Conservation (phyloP, 148 eudicot species). For the Rhododendron henanense region DNA sequence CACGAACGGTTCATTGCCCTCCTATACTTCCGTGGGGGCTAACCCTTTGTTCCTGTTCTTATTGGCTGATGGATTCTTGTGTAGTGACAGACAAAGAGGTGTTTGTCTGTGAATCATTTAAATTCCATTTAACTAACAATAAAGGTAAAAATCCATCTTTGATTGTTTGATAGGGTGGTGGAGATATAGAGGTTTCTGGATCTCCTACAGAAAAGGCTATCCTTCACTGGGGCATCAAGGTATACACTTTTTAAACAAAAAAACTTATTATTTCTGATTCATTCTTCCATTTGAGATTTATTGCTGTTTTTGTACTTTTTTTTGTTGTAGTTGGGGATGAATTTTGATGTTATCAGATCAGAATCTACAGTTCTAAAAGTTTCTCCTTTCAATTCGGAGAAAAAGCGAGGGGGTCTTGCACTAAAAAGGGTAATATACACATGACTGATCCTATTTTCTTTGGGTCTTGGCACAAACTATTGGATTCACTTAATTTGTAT, state of each 20-base stretch:
- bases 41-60: not conserved
- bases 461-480: not conserved
- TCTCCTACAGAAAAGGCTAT: slow-evolving; percentile 95
- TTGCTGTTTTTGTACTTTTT: not conserved
- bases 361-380: slow-evolving; percentile 66
- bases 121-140: slow-evolving; percentile 1
- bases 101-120: not conserved
- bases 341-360: slow-evolving; percentile 64
- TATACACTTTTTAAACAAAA: slow-evolving; percentile 16
- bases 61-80: slow-evolving; percentile 2
- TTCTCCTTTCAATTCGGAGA: slow-evolving; percentile 84
- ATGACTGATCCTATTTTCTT: not conserved
- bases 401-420: slow-evolving; percentile 91
- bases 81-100: not conserved
- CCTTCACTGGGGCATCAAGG: slow-evolving; percentile 83
- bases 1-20: not conserved
- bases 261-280: not conserved
- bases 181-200: slow-evolving; percentile 64
- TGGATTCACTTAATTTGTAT: not conserved
- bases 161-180: slow-evolving; percentile 45
- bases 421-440: slow-evolving; percentile 53
- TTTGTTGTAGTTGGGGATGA: slow-evolving; percentile 69
- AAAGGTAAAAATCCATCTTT: not conserved
- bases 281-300: slow-evolving; percentile 8
- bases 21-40: not conserved